A percentile compares a stretch with the other conserved stretches of the same genome.
phyloP scores from a whole-genome alignment of 768 basidiomycete genomes.

The Mycena latifolia region DNA sequence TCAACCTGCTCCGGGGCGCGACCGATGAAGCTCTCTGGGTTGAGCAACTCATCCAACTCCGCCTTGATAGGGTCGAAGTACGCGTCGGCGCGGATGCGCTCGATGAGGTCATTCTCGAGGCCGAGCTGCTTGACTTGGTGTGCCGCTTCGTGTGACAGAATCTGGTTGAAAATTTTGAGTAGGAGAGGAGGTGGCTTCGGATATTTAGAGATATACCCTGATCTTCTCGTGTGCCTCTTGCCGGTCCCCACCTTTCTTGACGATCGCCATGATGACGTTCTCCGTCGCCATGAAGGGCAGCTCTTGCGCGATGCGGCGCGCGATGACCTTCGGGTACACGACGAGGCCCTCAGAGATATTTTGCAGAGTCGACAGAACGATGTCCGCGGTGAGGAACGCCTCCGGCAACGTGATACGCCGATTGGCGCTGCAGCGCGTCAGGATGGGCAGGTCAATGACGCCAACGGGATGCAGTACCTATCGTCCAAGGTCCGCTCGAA shows the following conservation, averaged over 20 bases:
- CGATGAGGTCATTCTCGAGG: conserved; percentile 95
- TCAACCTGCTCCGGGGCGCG: conserved; percentile 97
- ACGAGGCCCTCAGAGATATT: conserved; percentile 99
- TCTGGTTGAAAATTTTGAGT: conserved; percentile 52
- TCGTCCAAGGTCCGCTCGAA: conserved; percentile 98
- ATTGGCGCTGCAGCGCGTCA: conserved; percentile 76
- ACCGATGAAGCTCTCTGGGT: conserved; percentile 92
- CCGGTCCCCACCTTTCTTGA: conserved; percentile 93
- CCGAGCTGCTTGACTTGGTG: conserved; percentile 96
- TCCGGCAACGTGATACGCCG: conserved; percentile 96
- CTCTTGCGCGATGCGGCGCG: conserved; percentile 91
- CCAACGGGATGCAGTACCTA: conserved; percentile 62
- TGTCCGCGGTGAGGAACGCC: conserved; percentile 97
- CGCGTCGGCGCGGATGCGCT: conserved; percentile 80
- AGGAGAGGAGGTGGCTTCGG: too few relatives aligned
- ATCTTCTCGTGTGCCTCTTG: conserved; percentile 98
- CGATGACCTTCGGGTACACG: conserved; percentile 98
- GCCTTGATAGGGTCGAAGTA: conserved; percentile 92
- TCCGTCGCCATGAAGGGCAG: conserved; percentile 99
- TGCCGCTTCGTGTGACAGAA: conserved; percentile 95
- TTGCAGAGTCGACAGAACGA: conserved; percentile 94
- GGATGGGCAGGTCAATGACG: conserved; percentile 2
- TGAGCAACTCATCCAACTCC: conserved; percentile 82
- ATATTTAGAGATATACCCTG: conserved; percentile 62
- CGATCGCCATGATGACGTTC: conserved; percentile 99